A percentile compares a stretch with the other conserved stretches of the same genome.
Conservation (phyloP, 2,329 filamentous ascomycete genomes). For the Colletotrichum eremochloae region DNA sequence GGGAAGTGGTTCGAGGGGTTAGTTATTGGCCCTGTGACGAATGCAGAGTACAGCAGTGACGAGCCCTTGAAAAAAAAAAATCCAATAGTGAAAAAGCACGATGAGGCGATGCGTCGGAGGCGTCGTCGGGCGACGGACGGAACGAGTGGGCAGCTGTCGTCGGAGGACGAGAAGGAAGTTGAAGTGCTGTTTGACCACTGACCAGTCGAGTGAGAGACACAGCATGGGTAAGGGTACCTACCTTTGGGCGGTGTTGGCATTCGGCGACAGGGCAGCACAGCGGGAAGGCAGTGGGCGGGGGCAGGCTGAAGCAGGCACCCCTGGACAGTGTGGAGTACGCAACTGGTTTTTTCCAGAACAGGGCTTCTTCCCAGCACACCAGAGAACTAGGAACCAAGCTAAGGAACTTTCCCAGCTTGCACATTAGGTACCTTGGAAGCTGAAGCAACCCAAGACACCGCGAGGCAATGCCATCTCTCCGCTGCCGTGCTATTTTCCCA, state of each 20-base stretch:
- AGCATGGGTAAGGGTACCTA: not conserved
- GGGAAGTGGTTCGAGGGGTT: not conserved
- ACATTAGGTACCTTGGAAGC: not conserved
- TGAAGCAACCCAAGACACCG: not conserved
- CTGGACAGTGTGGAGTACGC: not conserved
- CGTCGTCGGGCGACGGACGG: slow-evolving; percentile 28
- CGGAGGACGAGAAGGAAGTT: not conserved
- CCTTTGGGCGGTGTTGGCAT: slow-evolving; percentile 7
- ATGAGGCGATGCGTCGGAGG: slow-evolving; percentile 10
- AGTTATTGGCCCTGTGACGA: not conserved
- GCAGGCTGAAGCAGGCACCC: slow-evolving; percentile 9
- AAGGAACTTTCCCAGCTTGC: not conserved
- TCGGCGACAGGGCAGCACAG: slow-evolving; percentile 8
- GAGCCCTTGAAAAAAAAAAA: not conserved
- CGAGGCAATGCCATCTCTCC: slow-evolving; percentile 6
- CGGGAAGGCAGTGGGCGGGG: slow-evolving; percentile 1
- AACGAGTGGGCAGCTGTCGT: slow-evolving; percentile 31
- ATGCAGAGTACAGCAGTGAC: not conserved
- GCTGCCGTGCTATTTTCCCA: not conserved
- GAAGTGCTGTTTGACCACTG: slow-evolving; percentile 13
- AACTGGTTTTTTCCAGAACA: slow-evolving; percentile 10
- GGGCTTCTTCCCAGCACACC: not conserved
- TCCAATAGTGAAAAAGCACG: not conserved
- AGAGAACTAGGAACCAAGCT: not conserved
- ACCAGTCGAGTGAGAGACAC: not conserved